Base-by-base conservation (phyloP, 1,284 basidiomycete species). In the Amylostereum areolatum region DNA sequence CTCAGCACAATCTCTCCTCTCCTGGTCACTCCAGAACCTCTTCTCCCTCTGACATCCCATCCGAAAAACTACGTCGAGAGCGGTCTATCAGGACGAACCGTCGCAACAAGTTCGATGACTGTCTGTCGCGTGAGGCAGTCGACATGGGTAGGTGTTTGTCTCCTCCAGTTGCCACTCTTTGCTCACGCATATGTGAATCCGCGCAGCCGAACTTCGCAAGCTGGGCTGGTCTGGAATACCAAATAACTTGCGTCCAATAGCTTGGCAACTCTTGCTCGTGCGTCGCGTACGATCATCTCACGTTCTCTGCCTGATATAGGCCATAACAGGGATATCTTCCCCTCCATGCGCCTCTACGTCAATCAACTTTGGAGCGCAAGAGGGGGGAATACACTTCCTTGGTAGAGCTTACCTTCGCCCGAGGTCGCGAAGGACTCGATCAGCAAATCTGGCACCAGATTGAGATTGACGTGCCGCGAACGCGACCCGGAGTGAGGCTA, bases 381-480 rank as follows among this genome's bases (percentile, higher is more conserved):
- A 83, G 96, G 44, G 83, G 85, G 56, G 96, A 99, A 67, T 99
- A 99, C 62, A 78, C 80, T 9, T 88, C 89, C 25, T 79, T 97
- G 48, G 95, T 97, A 3, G 83, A 92, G 57, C 75, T 95, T 18
- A 89, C 96, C n/a, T 98, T 99, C 63, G 83, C 88, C 8, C 79
- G 88, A 43, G 93, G 91, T 50, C 78, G 81, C 27, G 83, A 86
- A 45, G 82, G 85, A 0, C 75, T 94, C 18, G 94, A 97, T 66
- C 91, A 93, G 61, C 88, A 90, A 69, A 94, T 97, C 63, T 97
- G 95, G 95, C 94, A 97, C 69, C 94, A 97, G 66, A 97, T 97
- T 60, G 91, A 93, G 62, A 97, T 97, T 54, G 94, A 98, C 61
- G 94, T 97, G 5, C 95, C 94, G 6, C 76, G 94, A 42, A 98